Conservation (phyloP, 2,329 filamentous ascomycete species). For the Penicillium sp. region DNA sequence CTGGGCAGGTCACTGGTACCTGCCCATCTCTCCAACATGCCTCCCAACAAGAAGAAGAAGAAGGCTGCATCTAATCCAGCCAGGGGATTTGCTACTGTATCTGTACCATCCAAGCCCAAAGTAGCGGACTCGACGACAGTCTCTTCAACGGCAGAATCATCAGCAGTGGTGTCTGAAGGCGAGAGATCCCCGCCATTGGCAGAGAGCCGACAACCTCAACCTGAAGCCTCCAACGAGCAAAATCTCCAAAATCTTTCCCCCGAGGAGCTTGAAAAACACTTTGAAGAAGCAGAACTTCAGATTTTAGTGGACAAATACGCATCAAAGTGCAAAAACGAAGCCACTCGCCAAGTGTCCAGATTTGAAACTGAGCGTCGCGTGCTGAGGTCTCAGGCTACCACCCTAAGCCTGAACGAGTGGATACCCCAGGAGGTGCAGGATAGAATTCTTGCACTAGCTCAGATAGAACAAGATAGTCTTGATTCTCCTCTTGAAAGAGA, state of each 20-base stretch:
- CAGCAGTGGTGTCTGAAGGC: conserved; percentile 28
- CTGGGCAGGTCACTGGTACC: not conserved
- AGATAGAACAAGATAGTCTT: conserved; percentile 38
- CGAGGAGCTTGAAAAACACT: conserved; percentile 83
- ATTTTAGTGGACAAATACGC: conserved; percentile 80
- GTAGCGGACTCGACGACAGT: conserved; percentile 32
- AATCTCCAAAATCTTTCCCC: conserved; percentile 61
- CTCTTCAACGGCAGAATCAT: conserved; percentile 23
- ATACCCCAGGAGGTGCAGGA: conserved; percentile 74
- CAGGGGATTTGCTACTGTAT: conserved; percentile 89
- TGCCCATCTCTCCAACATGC: conserved; percentile 51
- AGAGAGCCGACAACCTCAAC: conserved; percentile 18
- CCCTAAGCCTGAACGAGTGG: conserved; percentile 72
- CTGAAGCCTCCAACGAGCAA: conserved; percentile 19
- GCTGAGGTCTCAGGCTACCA: conserved; percentile 72
- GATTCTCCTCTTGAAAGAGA: conserved; percentile 27
- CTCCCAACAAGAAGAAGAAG: conserved; percentile 77
- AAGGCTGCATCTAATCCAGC: conserved; percentile 84
- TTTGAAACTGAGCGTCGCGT: conserved; percentile 82
- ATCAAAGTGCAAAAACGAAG: conserved; percentile 73
- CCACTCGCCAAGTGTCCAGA: conserved; percentile 68
- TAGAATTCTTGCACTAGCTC: conserved; percentile 64
- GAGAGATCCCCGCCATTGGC: conserved; percentile 17
- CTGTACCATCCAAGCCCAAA: conserved; percentile 78
- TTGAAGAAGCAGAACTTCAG: conserved; percentile 89